Base-by-base conservation (phyloP, 371 early-diverging fungal genomes). In the Funneliformis caledonium region DNA sequence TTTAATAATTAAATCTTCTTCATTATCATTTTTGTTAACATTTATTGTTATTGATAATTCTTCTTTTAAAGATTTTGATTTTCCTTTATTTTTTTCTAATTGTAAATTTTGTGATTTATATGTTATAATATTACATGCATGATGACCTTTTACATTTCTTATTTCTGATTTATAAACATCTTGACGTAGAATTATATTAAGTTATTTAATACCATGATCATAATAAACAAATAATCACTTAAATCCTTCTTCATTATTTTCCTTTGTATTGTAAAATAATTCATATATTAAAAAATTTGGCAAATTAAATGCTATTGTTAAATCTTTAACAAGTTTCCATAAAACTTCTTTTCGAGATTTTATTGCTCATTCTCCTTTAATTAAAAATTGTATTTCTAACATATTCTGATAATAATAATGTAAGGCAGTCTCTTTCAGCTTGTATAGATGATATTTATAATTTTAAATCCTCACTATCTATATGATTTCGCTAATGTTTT, bases 401-500 rank as follows among this genome's bases (percentile, higher is more conserved):
- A 72, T 22, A 56, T 16, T 72, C 14, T 6, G 26, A 19, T 48
- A 26, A 9, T 7, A 19, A 22, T 6, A 22, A 22, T 9, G n/a
- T 9, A 26, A 50, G 22, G n/a, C n/a, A n/a, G n/a, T n/a, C n/a
- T n/a, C n/a, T n/a, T n/a, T 69, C 69, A 42, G 33, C 7, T 72
- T 72, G n/a, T n/a, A 47, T 10, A 12, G 50, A 43, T 48, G 16
- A 16, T 72, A 47, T 72, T 43, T 47, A n/a, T 47, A 16, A 19
- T 31, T 72, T 72, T 16, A 72, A 48, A 7, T 72, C 10, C 10
- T 72, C 52, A 19, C 7, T 26, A 48, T 72, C 10, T 19, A 31
- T 50, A 7, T 47, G 4, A 72, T 72, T n/a, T 50, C 11, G 10
- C 19, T n/a, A 6, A 75, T 52, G 59, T 75, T 75, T 75, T 75